Conservation (phyloP, 345 rosid genomes). For the Euphorbia peplus region DNA sequence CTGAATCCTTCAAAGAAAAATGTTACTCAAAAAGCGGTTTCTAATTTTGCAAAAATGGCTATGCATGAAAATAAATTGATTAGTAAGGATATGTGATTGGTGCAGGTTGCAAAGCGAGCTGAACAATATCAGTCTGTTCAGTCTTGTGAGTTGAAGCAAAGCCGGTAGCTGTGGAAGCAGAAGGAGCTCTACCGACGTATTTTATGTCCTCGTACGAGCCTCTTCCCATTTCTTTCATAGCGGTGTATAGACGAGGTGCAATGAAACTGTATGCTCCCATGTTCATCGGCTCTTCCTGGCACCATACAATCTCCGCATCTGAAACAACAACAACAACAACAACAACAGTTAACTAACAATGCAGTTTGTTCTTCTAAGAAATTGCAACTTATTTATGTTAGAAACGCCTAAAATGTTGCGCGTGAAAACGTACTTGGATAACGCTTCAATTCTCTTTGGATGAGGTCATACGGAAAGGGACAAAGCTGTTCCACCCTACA, state of each 20-base stretch:
- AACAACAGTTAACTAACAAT: not conserved
- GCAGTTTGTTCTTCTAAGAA: not conserved
- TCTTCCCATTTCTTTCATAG: constrained; percentile 19
- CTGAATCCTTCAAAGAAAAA: too few relatives aligned
- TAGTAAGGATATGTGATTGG: constrained; percentile 9
- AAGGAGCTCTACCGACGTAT: constrained; percentile 21
- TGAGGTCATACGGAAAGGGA: constrained; percentile 76
- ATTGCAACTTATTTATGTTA: not conserved
- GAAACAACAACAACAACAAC: not conserved
- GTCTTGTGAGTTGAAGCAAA: constrained; percentile 14
- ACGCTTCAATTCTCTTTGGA: constrained; percentile 72
- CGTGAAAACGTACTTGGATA: constrained; percentile 60
- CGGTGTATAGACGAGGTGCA: constrained; percentile 36
- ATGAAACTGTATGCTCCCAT: constrained; percentile 66
- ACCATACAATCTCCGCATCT: constrained; percentile 77
- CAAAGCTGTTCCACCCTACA: constrained; percentile 83
- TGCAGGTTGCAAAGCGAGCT: constrained; percentile 22
- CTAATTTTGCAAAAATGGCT: too few relatives aligned
- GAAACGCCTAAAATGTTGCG: too few relatives aligned
- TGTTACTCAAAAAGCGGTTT: too few relatives aligned
- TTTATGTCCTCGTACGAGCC: constrained; percentile 22
- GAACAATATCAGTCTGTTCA: constrained; percentile 16
- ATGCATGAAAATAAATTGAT: not conserved
- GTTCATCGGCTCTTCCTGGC: constrained; percentile 91
- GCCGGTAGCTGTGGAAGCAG: constrained; percentile 30